phyloP scores from a whole-genome alignment of 2,329 filamentous ascomycete genomes.

The Beauveria australis region DNA sequence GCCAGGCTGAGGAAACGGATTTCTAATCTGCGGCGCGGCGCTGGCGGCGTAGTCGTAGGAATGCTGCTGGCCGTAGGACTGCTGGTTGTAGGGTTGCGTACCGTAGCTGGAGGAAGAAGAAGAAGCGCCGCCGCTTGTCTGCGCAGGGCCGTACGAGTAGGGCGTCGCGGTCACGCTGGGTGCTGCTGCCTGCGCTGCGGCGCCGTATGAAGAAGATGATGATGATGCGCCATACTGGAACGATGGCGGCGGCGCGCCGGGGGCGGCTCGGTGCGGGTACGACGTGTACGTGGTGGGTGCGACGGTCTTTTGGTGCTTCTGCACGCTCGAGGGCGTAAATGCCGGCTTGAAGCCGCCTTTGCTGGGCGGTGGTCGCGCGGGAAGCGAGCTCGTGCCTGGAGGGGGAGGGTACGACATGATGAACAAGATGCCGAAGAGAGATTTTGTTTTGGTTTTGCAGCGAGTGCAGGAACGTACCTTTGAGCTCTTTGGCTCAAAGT shows the following conservation, averaged over 20 bases:
- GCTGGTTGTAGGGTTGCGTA: conserved; percentile 12
- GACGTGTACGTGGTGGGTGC: conserved; percentile 5
- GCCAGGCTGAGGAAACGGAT: conserved; percentile 67
- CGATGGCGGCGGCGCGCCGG: not conserved
- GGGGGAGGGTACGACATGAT: conserved; percentile 82
- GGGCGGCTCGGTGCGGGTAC: conserved; percentile 6
- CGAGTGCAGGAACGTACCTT: conserved; percentile 10
- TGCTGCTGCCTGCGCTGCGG: conserved; percentile 20
- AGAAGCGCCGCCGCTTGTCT: conserved; percentile 19
- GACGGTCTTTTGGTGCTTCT: conserved; percentile 4
- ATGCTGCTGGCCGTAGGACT: conserved; percentile 31
- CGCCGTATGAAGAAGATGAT: not conserved
- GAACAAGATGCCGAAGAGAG: conserved; percentile 35
- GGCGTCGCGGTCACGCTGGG: conserved; percentile 21
- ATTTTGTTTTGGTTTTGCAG: conserved; percentile 10
- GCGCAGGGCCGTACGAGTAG: conserved; percentile 22
- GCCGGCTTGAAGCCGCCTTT: conserved; percentile 37
- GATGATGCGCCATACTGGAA: conserved; percentile 3
- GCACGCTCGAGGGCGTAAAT: conserved; percentile 35
- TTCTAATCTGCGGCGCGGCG: conserved; percentile 61
- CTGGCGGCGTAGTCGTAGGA: conserved; percentile 27
- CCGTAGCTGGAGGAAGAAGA: too few relatives aligned
- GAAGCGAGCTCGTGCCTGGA: conserved; percentile 63
- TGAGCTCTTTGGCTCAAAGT: conserved; percentile 8
- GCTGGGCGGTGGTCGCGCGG: conserved; percentile 62